Evolutionary conservation across 2,329 filamentous ascomycete species (phyloP).

Genomic region (Eutypa lata): DNA sequence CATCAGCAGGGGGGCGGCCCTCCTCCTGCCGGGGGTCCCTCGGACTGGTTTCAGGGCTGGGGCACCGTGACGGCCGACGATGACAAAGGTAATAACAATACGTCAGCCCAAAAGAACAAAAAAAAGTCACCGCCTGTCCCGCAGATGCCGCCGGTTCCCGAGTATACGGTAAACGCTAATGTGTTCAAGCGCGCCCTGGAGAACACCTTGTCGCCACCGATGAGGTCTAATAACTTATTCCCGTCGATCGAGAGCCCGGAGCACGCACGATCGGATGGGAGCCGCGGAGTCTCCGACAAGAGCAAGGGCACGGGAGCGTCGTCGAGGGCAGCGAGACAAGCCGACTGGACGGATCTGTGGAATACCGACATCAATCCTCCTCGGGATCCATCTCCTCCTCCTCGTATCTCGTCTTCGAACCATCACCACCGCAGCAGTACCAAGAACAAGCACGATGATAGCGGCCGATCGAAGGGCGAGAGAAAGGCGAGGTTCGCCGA

Average conservation of each 20-base stretch:
- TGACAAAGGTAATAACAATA: not conserved
- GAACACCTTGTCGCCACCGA: not conserved
- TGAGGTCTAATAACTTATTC: not conserved
- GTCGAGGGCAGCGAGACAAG: no score
- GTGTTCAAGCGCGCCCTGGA: not conserved
- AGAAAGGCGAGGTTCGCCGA: not conserved
- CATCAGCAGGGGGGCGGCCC: not conserved
- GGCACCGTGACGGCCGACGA: conserved; percentile 7
- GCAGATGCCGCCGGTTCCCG: not conserved
- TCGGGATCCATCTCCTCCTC: no score
- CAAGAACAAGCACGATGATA: conserved; percentile 2
- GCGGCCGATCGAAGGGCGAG: not conserved
- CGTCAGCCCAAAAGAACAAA: not conserved
- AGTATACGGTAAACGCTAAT: not conserved
- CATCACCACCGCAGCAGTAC: conserved; percentile 1
- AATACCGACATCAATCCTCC: no score
- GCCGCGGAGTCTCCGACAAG: not conserved
- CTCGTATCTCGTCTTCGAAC: no score
- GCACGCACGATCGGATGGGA: not conserved
- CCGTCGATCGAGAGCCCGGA: not conserved
- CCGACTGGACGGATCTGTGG: no score
- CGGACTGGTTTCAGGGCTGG: conserved; percentile 19
- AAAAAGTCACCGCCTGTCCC: not conserved
- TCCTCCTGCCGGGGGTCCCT: conserved; percentile 1
- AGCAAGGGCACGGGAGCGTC: no score